Evolutionary conservation across 2,329 filamentous ascomycete species (phyloP).

Genomic region (Thelonectria blattea): DNA sequence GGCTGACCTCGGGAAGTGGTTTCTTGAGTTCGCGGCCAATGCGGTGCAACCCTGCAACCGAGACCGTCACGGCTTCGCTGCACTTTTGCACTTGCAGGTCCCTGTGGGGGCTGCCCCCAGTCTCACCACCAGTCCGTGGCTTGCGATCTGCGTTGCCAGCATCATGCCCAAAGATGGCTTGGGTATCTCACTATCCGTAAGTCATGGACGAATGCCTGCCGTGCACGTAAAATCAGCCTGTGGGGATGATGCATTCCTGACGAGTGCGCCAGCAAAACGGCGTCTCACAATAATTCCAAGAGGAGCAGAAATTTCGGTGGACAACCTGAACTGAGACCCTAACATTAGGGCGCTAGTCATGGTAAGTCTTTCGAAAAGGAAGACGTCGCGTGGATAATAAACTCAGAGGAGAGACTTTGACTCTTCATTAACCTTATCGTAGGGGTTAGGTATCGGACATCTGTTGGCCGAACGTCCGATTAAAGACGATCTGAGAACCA

Average conservation of each 20-base stretch:
- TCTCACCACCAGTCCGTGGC: neutral
- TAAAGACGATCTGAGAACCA: too few relatives aligned
- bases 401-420: too few relatives aligned
- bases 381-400: too few relatives aligned
- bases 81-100: neutral
- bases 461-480: too few relatives aligned
- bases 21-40: neutral
- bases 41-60: constrained; percentile 7
- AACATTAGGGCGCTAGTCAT: neutral
- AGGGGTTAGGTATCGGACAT: too few relatives aligned
- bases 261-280: neutral
- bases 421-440: too few relatives aligned
- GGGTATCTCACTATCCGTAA: neutral
- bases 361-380: neutral
- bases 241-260: neutral
- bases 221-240: constrained; percentile 4
- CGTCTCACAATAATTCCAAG: neutral
- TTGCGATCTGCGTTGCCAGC: constrained; percentile 6
- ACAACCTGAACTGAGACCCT: neutral
- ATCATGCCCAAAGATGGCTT: constrained; percentile 1
- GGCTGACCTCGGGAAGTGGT: neutral
- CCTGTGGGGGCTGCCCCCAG: neutral
- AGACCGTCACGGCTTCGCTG: constrained; percentile 4
- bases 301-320: neutral
- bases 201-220: neutral